Conservation (phyloP, 805 yeast genomes). For the Candida railenensis region DNA sequence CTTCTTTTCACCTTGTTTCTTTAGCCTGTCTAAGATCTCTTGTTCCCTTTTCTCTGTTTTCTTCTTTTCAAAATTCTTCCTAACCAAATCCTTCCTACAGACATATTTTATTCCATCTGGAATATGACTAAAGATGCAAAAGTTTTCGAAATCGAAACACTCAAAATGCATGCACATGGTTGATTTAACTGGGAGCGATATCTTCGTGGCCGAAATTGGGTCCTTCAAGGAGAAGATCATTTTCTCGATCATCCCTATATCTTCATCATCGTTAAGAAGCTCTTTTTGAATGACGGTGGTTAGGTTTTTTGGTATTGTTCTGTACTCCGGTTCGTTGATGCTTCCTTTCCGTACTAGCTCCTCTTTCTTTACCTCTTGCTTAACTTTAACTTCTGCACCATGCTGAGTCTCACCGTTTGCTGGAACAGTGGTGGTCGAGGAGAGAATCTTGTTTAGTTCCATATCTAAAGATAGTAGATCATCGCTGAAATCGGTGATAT, state of each 20-base stretch:
- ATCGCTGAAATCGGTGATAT: constrained; percentile 5
- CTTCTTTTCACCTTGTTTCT: too few species aligned
- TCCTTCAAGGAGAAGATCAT: constrained; percentile 38
- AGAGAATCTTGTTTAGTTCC: constrained; percentile 16
- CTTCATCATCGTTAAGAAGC: constrained; percentile 14
- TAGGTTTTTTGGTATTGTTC: constrained; percentile 3
- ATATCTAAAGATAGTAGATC: constrained; percentile 18
- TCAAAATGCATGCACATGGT: constrained; percentile 38
- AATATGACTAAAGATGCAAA: constrained; percentile 38
- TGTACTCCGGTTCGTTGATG: constrained; percentile 8
- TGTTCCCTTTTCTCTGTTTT: constrained; percentile 5
- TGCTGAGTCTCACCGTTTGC: neutral
- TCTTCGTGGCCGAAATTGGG: constrained; percentile 39
- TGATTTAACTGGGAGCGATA: constrained; percentile 40
- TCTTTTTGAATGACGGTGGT: constrained; percentile 2
- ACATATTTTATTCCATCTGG: constrained; percentile 23
- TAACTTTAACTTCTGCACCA: neutral
- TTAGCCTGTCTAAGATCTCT: neutral
- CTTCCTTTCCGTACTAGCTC: neutral
- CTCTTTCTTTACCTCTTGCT: neutral
- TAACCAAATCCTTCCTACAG: constrained; percentile 25
- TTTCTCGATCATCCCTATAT: constrained; percentile 34
- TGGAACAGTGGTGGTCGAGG: constrained; percentile 5
- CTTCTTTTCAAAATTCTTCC: constrained; percentile 20
- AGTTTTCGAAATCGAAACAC: constrained; percentile 43